A percentile compares a stretch with the other conserved stretches of the same genome.
Evolutionary conservation across 371 early-diverging fungal genomes (phyloP).

Genomic region (Mortierella sp.): DNA sequence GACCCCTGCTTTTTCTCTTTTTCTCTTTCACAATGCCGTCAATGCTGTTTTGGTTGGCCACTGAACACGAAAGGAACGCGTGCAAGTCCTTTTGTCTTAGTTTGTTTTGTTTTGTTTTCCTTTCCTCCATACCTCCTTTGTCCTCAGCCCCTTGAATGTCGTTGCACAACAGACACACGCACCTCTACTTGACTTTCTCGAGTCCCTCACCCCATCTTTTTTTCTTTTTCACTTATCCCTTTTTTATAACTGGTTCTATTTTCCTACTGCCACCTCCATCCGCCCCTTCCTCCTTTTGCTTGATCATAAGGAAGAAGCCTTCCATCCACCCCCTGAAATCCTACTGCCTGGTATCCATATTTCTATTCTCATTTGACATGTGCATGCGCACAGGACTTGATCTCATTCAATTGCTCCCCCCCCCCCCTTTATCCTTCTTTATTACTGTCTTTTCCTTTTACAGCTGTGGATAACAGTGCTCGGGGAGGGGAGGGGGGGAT

Average conservation of each 20-base stretch:
- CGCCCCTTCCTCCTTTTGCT: background rate
- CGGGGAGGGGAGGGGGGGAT: too few relatives aligned
- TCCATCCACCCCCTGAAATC: background rate
- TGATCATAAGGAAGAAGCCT: background rate
- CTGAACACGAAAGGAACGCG: background rate
- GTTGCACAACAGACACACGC: background rate
- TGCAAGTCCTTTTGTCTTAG: background rate
- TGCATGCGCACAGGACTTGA: slow-evolving; percentile 10
- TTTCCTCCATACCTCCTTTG: background rate
- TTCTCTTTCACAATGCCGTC: background rate
- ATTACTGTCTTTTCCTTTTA: background rate
- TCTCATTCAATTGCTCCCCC: background rate
- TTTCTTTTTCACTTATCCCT: background rate
- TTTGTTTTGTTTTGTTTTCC: background rate
- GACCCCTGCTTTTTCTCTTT: background rate
- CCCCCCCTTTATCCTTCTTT: background rate
- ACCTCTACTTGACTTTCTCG: background rate
- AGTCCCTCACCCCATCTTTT: background rate
- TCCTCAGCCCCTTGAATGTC: background rate
- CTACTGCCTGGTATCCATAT: background rate
- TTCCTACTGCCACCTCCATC: background rate
- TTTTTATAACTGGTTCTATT: background rate
- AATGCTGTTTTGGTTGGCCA: background rate
- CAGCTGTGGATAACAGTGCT: background rate
- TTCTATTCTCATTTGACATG: background rate